Evolutionary conservation across 2,329 filamentous ascomycete genomes (phyloP), one percentile per base, ranked within the genome.

Genomic region (Cercospora beticola): DNA sequence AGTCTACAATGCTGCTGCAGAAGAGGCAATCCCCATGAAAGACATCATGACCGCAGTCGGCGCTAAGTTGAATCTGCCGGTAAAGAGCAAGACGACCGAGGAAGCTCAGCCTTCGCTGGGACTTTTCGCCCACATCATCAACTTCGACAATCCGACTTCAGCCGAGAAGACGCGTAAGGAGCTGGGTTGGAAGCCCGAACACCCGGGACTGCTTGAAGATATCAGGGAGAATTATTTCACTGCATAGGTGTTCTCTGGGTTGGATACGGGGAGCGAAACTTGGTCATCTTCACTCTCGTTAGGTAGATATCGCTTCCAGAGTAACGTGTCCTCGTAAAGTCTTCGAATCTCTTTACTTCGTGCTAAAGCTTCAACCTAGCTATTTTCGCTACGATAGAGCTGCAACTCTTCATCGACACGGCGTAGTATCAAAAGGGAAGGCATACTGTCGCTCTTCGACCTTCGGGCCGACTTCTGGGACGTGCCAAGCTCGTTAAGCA

Each of bases 151-250:
- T 68, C 75, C 78, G 5, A 77, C 77, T 5, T 78, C 78, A 2
- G 77, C 74, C 56, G 73, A 65, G 21, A 83, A 82, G 75, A 82
- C 81, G 4, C 76, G 66, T 66, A 73, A 72, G 54, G 75, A 79
- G 74, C 70, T 84, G 62, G 81, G 78, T 5, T 84, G 82, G 82
- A 63, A 76, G 67, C 75, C 79, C 1, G 73, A 72, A 46, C 78
- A 74, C 58, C 67, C 73, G 40, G 76, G 77, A 0, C 72, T 83
- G 46, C 33, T 83, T 49, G 78, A 79, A 43, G 81, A 83, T 12
- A 65, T 72, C 28, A 54, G 64, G 61, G 43, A 59, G 54, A 70
- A 68, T 52, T 71, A 71, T 31, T 71, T 71, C 40, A 54, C 18
- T 26, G 4, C 14, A 43, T 40, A n/a, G 28, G 3, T n/a, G 2